Evolutionary conservation across 345 rosid genomes (phyloP).

Genomic region (Sonneratia caseolaris): DNA sequence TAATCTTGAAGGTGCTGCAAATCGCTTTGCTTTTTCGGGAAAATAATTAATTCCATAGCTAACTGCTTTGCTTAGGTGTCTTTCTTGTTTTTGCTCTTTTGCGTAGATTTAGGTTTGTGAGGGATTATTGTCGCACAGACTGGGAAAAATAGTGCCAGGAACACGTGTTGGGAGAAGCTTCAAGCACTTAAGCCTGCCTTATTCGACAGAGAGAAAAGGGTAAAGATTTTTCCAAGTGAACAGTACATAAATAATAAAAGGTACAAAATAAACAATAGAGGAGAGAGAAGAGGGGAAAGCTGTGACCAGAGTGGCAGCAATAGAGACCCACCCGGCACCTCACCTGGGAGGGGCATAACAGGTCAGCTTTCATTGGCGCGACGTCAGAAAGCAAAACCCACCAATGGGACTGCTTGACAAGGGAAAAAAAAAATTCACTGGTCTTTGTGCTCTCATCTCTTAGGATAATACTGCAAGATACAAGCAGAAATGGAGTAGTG

Average conservation of each 20-base stretch:
- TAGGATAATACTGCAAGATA: not conserved
- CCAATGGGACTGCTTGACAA: not conserved
- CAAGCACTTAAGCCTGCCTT: not conserved
- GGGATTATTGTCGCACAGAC: not conserved
- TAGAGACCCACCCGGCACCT: constrained; percentile 43
- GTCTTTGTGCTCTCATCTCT: not conserved
- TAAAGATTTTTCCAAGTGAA: not conserved
- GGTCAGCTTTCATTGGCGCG: constrained; percentile 43
- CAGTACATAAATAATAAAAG: not conserved
- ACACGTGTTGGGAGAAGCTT: not conserved
- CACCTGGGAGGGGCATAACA: constrained; percentile 32
- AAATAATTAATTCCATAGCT: too few relatives aligned
- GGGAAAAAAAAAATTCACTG: not conserved
- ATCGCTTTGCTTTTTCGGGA: not conserved
- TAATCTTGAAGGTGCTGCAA: not conserved
- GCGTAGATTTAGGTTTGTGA: not conserved
- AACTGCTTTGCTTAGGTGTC: too few relatives aligned
- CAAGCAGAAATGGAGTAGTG: not conserved
- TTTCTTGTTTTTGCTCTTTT: too few relatives aligned
- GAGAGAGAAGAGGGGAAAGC: not conserved
- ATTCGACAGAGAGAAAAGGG: not conserved
- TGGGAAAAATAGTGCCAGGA: not conserved
- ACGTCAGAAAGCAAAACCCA: too few relatives aligned
- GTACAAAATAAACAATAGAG: not conserved
- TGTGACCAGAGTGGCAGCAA: constrained; percentile 27